A percentile compares a stretch with the other conserved stretches of the same genome.
These are phyloP conservation scores for Leccinum aurantiacum DNA, from an alignment of 768 basidiomycete genomes.

Conservation along the genomic window DNA sequence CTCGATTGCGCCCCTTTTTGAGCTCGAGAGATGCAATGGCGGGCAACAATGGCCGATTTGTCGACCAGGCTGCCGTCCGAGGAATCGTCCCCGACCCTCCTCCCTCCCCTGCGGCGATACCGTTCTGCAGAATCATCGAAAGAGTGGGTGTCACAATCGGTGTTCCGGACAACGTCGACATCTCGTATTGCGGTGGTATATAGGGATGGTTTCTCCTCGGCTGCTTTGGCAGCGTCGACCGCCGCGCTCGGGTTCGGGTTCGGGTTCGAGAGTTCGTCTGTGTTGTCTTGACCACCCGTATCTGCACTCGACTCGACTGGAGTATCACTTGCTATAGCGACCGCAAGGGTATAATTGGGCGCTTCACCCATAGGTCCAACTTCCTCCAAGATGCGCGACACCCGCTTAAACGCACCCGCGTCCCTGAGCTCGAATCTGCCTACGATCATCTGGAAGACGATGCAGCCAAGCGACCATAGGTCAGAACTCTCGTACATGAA, in stretches of 20 bases:
- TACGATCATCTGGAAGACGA: constrained; percentile 89
- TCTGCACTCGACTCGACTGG: neutral
- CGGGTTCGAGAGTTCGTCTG: neutral
- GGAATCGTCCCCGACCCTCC: no score
- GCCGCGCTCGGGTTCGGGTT: neutral
- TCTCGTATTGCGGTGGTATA: neutral
- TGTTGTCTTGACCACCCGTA: neutral
- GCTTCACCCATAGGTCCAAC: constrained; percentile 48
- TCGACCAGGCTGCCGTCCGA: no score
- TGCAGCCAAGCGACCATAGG: constrained; percentile 93
- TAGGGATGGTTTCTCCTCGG: constrained; percentile 8
- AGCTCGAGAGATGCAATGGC: no score
- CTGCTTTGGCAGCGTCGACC: neutral
- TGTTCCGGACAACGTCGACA: no score
- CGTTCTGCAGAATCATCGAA: no score
- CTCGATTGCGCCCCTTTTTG: no score
- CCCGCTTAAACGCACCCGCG: constrained; percentile 13
- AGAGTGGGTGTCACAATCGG: no score
- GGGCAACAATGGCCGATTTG: no score
- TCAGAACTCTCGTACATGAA: constrained; percentile 63
- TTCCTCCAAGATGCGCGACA: constrained; percentile 32
- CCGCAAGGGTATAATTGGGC: constrained; percentile 29
- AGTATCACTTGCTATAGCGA: neutral
- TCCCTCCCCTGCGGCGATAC: no score
- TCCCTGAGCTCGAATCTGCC: constrained; percentile 62